Evolutionary conservation across 1,284 basidiomycete genomes (phyloP), one percentile per base, ranked within the genome.

Genomic region (Cutaneotrichosporon arboriforme): DNA sequence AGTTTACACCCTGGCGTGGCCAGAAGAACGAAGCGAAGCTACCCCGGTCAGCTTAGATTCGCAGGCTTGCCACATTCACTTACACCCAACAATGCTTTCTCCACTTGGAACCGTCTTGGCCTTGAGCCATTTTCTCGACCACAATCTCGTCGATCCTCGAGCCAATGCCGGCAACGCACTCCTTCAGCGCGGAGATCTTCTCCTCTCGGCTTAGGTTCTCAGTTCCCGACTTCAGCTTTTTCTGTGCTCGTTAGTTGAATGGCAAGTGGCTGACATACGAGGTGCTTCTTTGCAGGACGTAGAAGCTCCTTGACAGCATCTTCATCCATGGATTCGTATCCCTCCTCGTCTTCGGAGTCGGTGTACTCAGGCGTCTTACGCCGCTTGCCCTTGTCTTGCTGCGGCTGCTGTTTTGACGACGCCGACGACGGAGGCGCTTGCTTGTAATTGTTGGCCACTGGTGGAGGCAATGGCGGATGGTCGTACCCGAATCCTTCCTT

Each of bases 11-110:
- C 76, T 93, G 90, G 77, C 93, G 90, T 4, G 93, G 93, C 93
- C 93, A 97, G 77, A 97, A 97, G 54, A 92, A 81, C 1, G 90
- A 91, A 34, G 92, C 89, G 62, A 94, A 94, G 40, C 87, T 90
- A 61, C 20, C 54, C n/a, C 3, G 40, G 22, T 40, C 41, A 51
- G 3, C 13, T 14, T 37, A 37, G 5, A 21, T 15, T 33, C n/a
- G 8, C 20, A 15, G 26, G 33, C 17, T 35, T 20, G 13, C 2
- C 7, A 8, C 39, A 18, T 3, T 17, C 8, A 86, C 89, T 76
- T 74, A 91, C 84, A 90, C 87, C 93, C 94, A 98, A 22, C 97
- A 81, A 77, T 97, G 93, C 64, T 91, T 84, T 63, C 88, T 81
- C 89, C 90, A 94, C 68, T 87, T 81, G 65, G 87, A 85, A 31